Evolutionary conservation across 2,329 filamentous ascomycete species (phyloP).

Genomic region (Colletotrichum sp.): DNA sequence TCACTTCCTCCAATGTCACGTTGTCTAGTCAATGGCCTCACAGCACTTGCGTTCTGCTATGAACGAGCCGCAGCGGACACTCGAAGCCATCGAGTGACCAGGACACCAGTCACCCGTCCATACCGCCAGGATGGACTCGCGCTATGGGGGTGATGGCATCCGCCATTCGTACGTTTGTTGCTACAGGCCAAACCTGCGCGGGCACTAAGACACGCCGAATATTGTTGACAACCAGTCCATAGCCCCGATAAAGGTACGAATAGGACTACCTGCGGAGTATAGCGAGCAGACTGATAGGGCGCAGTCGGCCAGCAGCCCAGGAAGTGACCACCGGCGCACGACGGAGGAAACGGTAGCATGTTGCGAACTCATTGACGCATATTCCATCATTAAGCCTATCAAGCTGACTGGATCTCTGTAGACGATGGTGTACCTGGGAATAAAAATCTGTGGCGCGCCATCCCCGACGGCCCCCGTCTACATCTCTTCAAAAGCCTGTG

Average conservation of each 20-base stretch:
- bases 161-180: not conserved
- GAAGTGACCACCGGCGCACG: not conserved
- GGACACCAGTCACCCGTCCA: not conserved
- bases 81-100: not conserved
- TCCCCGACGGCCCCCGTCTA: not conserved
- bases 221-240: not conserved
- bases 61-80: not conserved
- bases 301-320: not conserved
- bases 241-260: not conserved
- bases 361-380: not conserved
- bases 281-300: not conserved
- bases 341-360: not conserved
- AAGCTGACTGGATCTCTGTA: not conserved
- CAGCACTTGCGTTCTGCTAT: not conserved
- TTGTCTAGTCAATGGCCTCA: not conserved
- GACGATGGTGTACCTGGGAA: not conserved
- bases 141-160: not conserved
- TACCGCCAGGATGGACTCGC: not conserved
- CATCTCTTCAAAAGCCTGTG: not conserved
- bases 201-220: not conserved
- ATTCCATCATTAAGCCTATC: not conserved
- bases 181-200: not conserved
- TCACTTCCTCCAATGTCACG: not conserved
- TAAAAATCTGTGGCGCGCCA: not conserved
- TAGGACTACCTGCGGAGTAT: not conserved